Percentiles rank a stretch among this genome's conserved stretches.
Conservation (phyloP, 768 basidiomycete species). For the Tremella yokohamensis region DNA sequence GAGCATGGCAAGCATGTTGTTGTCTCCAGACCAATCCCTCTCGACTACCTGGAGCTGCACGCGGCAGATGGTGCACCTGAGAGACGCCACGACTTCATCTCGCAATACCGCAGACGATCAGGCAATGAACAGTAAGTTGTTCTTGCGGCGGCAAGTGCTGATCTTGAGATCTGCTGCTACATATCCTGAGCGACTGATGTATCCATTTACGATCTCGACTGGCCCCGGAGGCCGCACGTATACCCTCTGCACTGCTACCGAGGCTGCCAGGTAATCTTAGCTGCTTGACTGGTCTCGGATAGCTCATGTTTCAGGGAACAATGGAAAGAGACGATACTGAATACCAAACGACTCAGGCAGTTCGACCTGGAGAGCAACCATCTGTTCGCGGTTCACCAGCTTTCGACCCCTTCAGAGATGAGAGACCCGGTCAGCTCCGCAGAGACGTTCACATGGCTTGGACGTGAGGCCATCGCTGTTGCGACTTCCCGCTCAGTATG, state of each 20-base stretch:
- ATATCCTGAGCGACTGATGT: slow-evolving; percentile 41
- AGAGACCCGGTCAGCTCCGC: slow-evolving; percentile 27
- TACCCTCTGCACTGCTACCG: slow-evolving; percentile 38
- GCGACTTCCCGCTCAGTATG: slow-evolving; percentile 29
- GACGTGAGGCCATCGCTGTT: slow-evolving; percentile 33
- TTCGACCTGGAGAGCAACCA: slow-evolving; percentile 45
- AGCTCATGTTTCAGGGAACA: slow-evolving; percentile 21
- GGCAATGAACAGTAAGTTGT: slow-evolving; percentile 11
- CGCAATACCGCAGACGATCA: slow-evolving; percentile 5
- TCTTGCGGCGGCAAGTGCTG: background rate
- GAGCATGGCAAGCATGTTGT: slow-evolving; percentile 43
- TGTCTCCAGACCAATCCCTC: slow-evolving; percentile 43
- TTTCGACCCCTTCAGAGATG: slow-evolving; percentile 26
- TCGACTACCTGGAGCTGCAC: slow-evolving; percentile 35
- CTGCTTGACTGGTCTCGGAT: background rate
- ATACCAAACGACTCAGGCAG: slow-evolving; percentile 32
- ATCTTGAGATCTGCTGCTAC: slow-evolving; percentile 18
- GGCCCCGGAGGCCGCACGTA: slow-evolving; percentile 27
- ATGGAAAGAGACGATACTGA: slow-evolving; percentile 42
- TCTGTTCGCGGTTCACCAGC: slow-evolving; percentile 33
- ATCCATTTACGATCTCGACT: slow-evolving; percentile 39
- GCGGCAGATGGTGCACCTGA: slow-evolving; percentile 39
- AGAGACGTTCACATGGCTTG: slow-evolving; percentile 38
- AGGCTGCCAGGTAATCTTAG: slow-evolving; percentile 21
- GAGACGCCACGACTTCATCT: slow-evolving; percentile 35